Base-by-base conservation (phyloP, 106 monocot genomes). In the Allium fistulosum region DNA sequence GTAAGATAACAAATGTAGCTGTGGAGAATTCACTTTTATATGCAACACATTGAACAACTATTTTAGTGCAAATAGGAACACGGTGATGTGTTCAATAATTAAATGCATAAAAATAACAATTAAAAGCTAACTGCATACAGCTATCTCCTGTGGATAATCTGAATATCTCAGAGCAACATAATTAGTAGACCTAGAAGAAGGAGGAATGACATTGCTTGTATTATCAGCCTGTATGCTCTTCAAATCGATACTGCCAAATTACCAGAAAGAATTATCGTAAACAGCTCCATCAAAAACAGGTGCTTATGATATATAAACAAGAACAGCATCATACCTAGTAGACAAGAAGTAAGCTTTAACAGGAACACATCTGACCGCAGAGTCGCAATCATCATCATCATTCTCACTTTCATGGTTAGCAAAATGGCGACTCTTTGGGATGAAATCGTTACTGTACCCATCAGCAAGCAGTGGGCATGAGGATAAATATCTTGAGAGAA, bases 151-250 rank as follows among this genome's bases (percentile, higher is more conserved):
- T 7, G 77, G 85, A 49, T 75, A 81, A 64, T 85, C 84, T 17
- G 74, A 67, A 68, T 81, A 85, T 7, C 77, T 70, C 3, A 81
- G 77, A 7, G 84, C 84, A 58, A 85, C 71, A 66, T 78, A 85
- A 58, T 85, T 85, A 6, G 63, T 57, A 2, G 81, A 81, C 0
- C 80, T 76, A 68, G 84, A 81, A 17, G 84, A 69, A 0, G 84
- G 77, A 75, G 80, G 84, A 72, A 85, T 74, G 8, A 75, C 77
- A 75, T 78, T 62, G 37, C 58, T 57, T 11, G 26, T 17, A 71
- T 85, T 74, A 51, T 85, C 85, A 50, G 70, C 72, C 71, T 85
- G 85, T 69, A 85, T 67, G 67, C 85, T 81, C 81, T 85, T 85
- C 73, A 85, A 60, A 85, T 85, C 81, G 78, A 85, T 85, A 65